These are phyloP conservation scores for Taxawa tesnikishii DNA, from an alignment of 2,329 filamentous ascomycete species.

Conservation along the genomic window DNA sequence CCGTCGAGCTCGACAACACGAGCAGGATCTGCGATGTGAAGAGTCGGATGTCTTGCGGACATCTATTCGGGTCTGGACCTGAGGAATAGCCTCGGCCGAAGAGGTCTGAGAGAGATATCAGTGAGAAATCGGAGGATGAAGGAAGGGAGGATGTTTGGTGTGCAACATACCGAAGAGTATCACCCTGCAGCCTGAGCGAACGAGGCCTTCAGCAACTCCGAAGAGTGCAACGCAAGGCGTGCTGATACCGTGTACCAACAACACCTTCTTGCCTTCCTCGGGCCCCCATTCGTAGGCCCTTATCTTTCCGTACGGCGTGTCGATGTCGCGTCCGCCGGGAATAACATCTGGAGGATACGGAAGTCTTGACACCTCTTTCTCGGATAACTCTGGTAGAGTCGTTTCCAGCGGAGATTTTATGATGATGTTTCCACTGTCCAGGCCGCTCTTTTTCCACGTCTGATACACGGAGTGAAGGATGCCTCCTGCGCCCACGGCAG, in stretches of 20 bases:
- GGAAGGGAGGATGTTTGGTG: not conserved
- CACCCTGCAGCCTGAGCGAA: constrained; percentile 56
- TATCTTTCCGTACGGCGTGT: constrained; percentile 57
- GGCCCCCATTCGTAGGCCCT: constrained; percentile 75
- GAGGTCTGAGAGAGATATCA: constrained; percentile 37
- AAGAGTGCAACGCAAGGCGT: constrained; percentile 63
- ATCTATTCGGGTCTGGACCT: constrained; percentile 50
- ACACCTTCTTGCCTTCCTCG: constrained; percentile 54
- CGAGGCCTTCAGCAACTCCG: constrained; percentile 53
- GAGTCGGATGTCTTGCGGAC: constrained; percentile 61
- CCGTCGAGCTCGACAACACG: constrained; percentile 54
- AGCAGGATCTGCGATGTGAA: constrained; percentile 63
- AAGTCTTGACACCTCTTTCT: constrained; percentile 15
- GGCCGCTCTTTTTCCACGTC: not conserved
- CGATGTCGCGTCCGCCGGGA: constrained; percentile 56
- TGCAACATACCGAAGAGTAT: constrained; percentile 63
- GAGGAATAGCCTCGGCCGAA: constrained; percentile 72
- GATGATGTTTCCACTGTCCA: no score
- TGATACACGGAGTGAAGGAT: not conserved
- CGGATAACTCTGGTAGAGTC: not conserved
- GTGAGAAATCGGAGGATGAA: not conserved
- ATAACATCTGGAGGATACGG: constrained; percentile 59
- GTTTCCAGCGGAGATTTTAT: not conserved
- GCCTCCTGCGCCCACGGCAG: not conserved
- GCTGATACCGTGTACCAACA: constrained; percentile 71